A percentile compares a stretch with the other conserved stretches of the same genome.
Conservation (phyloP, 257 asterid genomes). For the Solanum clarkiae region DNA sequence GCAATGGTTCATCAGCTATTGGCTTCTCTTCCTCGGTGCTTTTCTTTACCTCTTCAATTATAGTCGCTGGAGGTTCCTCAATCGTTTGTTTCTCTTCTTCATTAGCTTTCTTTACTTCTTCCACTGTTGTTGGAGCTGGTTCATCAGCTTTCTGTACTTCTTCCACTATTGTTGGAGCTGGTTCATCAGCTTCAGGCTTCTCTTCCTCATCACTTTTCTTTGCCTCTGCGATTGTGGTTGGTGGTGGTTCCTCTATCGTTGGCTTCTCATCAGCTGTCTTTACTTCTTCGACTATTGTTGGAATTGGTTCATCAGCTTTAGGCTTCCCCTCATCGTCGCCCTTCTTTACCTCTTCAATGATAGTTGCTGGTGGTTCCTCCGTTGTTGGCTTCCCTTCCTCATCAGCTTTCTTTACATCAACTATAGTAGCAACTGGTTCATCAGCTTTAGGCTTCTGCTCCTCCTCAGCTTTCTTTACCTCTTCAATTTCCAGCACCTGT, state of each 20-base stretch:
- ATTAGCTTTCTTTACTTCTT: background rate
- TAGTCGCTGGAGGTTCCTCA: background rate
- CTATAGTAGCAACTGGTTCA: background rate
- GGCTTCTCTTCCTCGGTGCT: constrained; percentile 2
- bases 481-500: background rate
- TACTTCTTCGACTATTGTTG: background rate
- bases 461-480: background rate
- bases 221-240: background rate
- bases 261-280: background rate
- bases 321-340: background rate
- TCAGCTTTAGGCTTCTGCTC: background rate
- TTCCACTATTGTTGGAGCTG: background rate
- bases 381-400: background rate
- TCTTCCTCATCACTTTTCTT: background rate
- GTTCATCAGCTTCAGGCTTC: background rate
- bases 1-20: constrained; percentile 2
- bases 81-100: background rate
- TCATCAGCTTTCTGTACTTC: background rate
- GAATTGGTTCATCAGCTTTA: background rate
- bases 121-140: background rate
- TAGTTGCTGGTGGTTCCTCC: background rate
- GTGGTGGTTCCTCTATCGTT: background rate
- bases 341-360: background rate
- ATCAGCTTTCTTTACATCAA: background rate
- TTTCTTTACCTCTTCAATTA: constrained; percentile 1